Conservation (phyloP, 202 grass and related monocot species). For the Panicum virgatum region DNA sequence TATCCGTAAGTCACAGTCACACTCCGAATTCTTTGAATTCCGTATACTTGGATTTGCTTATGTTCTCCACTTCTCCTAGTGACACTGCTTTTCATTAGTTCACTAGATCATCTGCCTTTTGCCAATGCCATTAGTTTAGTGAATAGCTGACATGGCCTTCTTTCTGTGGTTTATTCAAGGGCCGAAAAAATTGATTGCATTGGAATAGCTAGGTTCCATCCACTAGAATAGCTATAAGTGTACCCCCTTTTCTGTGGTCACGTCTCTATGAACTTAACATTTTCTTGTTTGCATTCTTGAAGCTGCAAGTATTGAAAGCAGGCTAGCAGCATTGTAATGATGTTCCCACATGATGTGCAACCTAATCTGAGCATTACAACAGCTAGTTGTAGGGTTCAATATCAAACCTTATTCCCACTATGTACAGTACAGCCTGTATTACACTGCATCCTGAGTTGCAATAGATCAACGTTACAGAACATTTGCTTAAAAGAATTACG, state of each 20-base stretch:
- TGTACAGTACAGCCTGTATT: background rate
- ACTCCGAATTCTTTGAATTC: slow-evolving; percentile 1
- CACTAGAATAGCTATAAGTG: background rate
- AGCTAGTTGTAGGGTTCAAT: background rate
- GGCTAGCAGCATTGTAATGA: background rate
- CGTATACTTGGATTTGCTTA: background rate
- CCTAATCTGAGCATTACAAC: background rate
- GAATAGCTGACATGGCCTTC: background rate
- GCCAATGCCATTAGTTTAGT: background rate
- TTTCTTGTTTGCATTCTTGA: slow-evolving; percentile 5
- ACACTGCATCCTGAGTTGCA: background rate
- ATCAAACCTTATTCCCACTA: background rate
- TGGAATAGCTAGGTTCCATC: background rate
- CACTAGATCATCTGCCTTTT: background rate
- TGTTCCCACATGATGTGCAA: background rate
- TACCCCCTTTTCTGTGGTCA: background rate
- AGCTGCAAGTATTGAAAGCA: background rate
- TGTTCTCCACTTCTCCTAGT: slow-evolving; percentile 2
- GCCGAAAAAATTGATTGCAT: background rate
- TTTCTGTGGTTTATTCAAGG: background rate
- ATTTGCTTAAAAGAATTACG: background rate
- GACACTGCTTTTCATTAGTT: background rate
- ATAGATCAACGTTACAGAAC: background rate
- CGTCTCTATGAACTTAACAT: background rate
- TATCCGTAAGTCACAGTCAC: slow-evolving; percentile 61